Evolutionary conservation across 352 stramenopile genomes (phyloP).

Genomic region (Phytophthora pisi): DNA sequence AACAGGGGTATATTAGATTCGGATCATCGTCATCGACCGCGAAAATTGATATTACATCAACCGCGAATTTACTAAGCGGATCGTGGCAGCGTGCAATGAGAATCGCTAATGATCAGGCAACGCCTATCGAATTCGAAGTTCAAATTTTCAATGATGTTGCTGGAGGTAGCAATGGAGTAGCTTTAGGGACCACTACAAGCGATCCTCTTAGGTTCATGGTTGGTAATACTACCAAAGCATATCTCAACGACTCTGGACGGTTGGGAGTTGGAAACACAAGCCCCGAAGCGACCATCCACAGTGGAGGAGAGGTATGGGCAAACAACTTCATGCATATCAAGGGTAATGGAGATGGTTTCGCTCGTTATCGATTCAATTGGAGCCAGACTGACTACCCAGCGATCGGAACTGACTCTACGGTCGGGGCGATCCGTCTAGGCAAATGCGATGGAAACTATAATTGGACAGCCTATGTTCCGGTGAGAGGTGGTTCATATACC

Average conservation of each 20-base stretch:
- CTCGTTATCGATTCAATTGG: not conserved
- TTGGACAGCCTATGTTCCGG: not conserved
- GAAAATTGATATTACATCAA: no score
- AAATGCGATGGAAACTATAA: not conserved
- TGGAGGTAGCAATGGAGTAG: not conserved
- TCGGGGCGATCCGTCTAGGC: constrained; percentile 1
- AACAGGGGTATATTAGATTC: no score
- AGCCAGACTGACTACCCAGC: constrained; percentile 1
- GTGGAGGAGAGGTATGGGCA: no score
- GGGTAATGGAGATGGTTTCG: no score
- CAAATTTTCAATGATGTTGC: not conserved
- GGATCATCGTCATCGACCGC: no score
- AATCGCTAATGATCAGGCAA: no score
- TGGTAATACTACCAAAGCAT: not conserved
- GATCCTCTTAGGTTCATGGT: not conserved
- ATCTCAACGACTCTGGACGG: not conserved
- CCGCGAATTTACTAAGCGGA: no score
- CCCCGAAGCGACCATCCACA: not conserved
- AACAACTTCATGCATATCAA: not conserved
- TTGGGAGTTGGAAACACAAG: not conserved
- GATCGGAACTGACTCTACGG: not conserved
- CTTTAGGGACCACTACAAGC: not conserved
- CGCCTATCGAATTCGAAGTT: not conserved
- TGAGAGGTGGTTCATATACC: not conserved
- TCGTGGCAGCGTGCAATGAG: no score